phyloP scores from a whole-genome alignment of 257 asterid genomes.

The Apocynum venetum region DNA sequence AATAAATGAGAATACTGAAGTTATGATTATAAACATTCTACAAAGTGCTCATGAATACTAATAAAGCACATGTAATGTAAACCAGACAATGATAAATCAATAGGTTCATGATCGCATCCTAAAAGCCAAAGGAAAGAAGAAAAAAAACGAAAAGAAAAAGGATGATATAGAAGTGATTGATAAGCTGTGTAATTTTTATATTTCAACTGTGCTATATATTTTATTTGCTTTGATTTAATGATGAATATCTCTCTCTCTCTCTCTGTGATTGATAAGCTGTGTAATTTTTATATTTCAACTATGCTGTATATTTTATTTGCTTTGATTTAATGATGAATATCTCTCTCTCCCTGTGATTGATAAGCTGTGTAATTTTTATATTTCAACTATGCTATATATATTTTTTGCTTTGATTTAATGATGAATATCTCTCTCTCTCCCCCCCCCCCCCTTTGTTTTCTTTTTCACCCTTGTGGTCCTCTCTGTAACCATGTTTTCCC shows the following conservation, averaged over 20 bases:
- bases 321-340: constrained; percentile 1
- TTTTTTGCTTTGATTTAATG: constrained; percentile 4
- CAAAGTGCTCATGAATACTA: background rate
- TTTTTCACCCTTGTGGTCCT: background rate
- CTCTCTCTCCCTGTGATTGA: background rate
- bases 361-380: too few species aligned
- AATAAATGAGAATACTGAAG: constrained; percentile 9
- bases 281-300: background rate
- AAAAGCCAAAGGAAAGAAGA: background rate
- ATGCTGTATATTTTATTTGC: background rate
- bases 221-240: constrained; percentile 3
- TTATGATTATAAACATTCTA: constrained; percentile 8
- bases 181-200: background rate
- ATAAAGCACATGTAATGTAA: background rate
- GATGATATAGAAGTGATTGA: background rate
- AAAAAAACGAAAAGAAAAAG: background rate
- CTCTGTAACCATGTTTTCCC: constrained; percentile 6
- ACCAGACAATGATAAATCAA: background rate
- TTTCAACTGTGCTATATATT: background rate
- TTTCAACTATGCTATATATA: background rate
- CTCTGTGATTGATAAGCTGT: too few species aligned
- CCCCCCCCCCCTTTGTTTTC: background rate
- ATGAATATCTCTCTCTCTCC: background rate
- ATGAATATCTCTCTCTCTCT: background rate
- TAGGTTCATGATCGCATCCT: background rate